Base-by-base conservation (phyloP, 179 eudicot species). In the Gypsophila paniculata region DNA sequence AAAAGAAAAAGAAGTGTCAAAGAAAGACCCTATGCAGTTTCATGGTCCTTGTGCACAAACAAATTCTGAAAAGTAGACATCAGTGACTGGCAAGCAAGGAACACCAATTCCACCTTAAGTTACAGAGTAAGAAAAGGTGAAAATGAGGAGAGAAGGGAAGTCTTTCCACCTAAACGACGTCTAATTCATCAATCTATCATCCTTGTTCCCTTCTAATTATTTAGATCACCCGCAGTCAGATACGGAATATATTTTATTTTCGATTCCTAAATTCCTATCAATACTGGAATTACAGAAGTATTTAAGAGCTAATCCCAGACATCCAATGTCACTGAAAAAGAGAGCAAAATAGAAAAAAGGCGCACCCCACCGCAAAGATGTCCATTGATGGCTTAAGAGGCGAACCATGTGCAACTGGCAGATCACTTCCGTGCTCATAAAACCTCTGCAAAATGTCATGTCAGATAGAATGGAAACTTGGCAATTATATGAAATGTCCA, bases 281-380 rank as follows among this genome's bases (percentile, higher is more conserved):
- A 17, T 6, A 6, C 21, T 18, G n/a, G 18, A 22, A 39, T 19
- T 10, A 21, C 3, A 19, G 19, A 34, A 38, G n/a, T 55, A 46
- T 14, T 44, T 12, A 23, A 66, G 54, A 66, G 36, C 2, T 46
- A 22, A 65, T 65, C 3, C 13, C 55, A 65, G 53, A 46, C 48
- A 44, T 6, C 6, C 55, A 22, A 23, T 1, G 19, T 23, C 10
- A 48, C 22, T 4, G 13, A 66, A 57, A 21, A 62, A 61, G 19
- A 66, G 69, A 71, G 59, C 36, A 18, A 42, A 70, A 29, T 25
- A 22, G 57, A 74, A 54, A 76, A n/a, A 25, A 68, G 52, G 71
- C 99, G 86, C 82, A 94, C 99, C 99, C 99, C 26, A 84, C 97
- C 58, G 97, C 80, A 68, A 94, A 94, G 79, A 94, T 90, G 79